phyloP scores from a whole-genome alignment of 1,139 yeast genomes.

The Sugiyamaella neomexicana region DNA sequence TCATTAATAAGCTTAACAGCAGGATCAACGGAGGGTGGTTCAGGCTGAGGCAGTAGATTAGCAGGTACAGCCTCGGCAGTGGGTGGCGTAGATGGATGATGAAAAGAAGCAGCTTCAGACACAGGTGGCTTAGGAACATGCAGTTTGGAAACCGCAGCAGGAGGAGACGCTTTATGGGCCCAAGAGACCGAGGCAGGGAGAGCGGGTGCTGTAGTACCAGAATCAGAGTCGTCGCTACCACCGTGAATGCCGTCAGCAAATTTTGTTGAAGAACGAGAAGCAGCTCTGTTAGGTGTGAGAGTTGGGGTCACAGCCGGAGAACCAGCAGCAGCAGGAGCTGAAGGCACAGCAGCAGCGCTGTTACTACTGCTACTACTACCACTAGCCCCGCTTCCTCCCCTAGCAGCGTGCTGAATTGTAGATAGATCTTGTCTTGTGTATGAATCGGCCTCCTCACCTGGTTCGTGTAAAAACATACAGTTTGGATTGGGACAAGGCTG shows the following conservation, averaged over 20 bases:
- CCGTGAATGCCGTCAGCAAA: conserved; percentile 23
- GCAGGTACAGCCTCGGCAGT: conserved; percentile 23
- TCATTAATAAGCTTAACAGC: conserved; percentile 38
- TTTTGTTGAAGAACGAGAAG: conserved; percentile 37
- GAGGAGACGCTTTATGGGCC: conserved; percentile 41
- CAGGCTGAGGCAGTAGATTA: conserved; percentile 24
- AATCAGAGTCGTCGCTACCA: conserved; percentile 21
- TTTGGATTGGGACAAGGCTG: conserved; percentile 98
- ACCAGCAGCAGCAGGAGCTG: conserved; percentile 17
- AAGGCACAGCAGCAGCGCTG: conserved; percentile 17
- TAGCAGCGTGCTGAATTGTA: conserved; percentile 58
- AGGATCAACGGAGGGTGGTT: conserved; percentile 37
- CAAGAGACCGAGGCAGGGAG: conserved; percentile 45
- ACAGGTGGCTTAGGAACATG: conserved; percentile 14
- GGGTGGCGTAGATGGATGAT: conserved; percentile 13
- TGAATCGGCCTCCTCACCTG: conserved; percentile 98
- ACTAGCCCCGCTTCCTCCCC: conserved; percentile 21
- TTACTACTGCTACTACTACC: conserved; percentile 20
- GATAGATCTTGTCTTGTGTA: conserved; percentile 91
- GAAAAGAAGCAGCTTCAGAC: conserved; percentile 6
- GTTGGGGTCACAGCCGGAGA: conserved; percentile 12
- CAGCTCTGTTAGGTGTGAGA: conserved; percentile 30
- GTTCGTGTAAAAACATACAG: conserved; percentile 98
- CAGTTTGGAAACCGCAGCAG: conserved; percentile 33
- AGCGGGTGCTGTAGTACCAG: conserved; percentile 26